phyloP scores from a whole-genome alignment of 352 stramenopile species.

The Pythium sukuiense region DNA sequence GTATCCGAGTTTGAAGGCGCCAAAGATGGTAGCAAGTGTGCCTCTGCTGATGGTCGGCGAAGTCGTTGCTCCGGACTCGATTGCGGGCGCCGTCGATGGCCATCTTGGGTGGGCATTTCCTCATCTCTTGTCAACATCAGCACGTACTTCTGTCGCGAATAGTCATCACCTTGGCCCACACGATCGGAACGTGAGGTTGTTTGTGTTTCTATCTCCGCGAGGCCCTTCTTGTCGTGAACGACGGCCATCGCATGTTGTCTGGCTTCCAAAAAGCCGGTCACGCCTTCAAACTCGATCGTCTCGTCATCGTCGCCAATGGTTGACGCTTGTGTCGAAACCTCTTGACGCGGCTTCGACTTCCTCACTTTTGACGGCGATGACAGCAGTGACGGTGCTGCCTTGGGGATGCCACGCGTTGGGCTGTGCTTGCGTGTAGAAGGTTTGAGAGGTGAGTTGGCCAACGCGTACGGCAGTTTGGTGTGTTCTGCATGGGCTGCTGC shows the following conservation, averaged over 20 bases:
- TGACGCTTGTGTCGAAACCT: not conserved
- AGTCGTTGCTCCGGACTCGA: slow-evolving; percentile 25
- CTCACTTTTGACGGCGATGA: slow-evolving; percentile 16
- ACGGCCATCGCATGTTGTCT: slow-evolving; percentile 31
- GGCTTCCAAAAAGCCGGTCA: slow-evolving; percentile 43
- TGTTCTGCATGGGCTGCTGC: not conserved
- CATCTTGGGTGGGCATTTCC: not conserved
- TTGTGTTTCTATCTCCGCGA: slow-evolving; percentile 16
- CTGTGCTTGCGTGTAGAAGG: slow-evolving; percentile 2
- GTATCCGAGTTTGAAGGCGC: slow-evolving; percentile 13
- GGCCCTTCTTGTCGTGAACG: not conserved
- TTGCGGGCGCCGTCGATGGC: slow-evolving; percentile 10
- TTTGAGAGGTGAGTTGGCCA: slow-evolving; percentile 19
- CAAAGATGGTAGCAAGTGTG: slow-evolving; percentile 14
- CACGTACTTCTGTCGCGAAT: slow-evolving; percentile 12
- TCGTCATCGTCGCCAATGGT: slow-evolving; percentile 2
- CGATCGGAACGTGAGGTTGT: slow-evolving; percentile 12
- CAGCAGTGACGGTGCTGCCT: not conserved
- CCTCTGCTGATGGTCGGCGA: slow-evolving; percentile 7
- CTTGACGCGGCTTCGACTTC: slow-evolving; percentile 8
- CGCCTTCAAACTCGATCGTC: slow-evolving; percentile 35
- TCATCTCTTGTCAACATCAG: slow-evolving; percentile 10
- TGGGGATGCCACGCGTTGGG: not conserved
- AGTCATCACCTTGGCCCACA: not conserved
- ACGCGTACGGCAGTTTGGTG: slow-evolving; percentile 1